Evolutionary conservation across 2,329 filamentous ascomycete species (phyloP).

Genomic region (Thelonectria rubi): DNA sequence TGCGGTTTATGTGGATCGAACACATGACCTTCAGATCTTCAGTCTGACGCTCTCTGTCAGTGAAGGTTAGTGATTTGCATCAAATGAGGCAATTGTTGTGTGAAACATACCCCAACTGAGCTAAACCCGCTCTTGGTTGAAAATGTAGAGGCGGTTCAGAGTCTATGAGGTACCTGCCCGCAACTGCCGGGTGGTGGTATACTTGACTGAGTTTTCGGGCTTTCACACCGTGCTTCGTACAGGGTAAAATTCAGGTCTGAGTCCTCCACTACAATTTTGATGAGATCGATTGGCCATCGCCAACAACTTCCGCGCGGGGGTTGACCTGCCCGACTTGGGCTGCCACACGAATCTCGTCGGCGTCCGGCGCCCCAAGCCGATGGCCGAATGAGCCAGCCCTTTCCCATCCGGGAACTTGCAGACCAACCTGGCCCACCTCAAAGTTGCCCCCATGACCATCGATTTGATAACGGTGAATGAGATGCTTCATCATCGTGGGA

Average conservation of each 20-base stretch:
- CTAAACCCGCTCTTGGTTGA: slow-evolving; percentile 19
- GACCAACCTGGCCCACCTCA: background rate
- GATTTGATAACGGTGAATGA: background rate
- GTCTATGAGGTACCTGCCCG: no score
- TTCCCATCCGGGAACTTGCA: background rate
- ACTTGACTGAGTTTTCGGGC: background rate
- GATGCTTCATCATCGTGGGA: no score
- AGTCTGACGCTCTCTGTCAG: slow-evolving; percentile 20
- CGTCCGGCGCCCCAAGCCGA: background rate
- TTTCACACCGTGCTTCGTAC: background rate
- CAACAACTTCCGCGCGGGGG: background rate
- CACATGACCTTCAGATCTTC: slow-evolving; percentile 25
- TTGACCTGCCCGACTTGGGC: no score
- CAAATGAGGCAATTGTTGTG: slow-evolving; percentile 2
- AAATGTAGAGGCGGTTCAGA: no score
- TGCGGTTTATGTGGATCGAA: slow-evolving; percentile 26
- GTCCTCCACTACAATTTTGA: no score
- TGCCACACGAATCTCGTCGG: background rate
- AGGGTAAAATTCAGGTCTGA: no score
- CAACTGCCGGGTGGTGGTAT: no score
- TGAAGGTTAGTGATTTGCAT: slow-evolving; percentile 17
- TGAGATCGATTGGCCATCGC: background rate
- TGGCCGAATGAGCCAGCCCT: background rate
- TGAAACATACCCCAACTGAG: slow-evolving; percentile 20
- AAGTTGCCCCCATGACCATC: background rate